Evolutionary conservation across 1,139 yeast species (phyloP).

Genomic region (Kodamaea ohmeri): DNA sequence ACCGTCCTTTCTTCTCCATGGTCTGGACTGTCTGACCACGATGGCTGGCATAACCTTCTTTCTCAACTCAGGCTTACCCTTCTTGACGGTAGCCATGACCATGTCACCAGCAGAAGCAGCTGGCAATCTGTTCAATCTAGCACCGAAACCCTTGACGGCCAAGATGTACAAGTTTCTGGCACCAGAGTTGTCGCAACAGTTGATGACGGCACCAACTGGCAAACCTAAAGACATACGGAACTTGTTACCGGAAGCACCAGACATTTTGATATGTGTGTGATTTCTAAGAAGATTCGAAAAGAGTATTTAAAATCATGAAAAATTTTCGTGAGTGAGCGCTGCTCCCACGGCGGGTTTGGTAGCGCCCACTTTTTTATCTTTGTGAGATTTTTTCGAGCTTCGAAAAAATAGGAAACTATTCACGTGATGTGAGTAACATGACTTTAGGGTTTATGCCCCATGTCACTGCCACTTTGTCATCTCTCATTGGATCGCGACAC

Average conservation of each 20-base stretch:
- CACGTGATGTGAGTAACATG: slow-evolving; percentile 1
- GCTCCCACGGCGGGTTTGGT: background rate
- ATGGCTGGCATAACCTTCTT: slow-evolving; percentile 99
- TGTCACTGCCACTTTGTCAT: background rate
- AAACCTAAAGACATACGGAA: slow-evolving; percentile 99
- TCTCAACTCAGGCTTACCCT: slow-evolving; percentile 99
- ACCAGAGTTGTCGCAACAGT: slow-evolving; percentile 99
- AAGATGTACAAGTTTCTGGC: slow-evolving; percentile 99
- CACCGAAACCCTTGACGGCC: slow-evolving; percentile 99
- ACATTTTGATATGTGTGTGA: slow-evolving; percentile 44
- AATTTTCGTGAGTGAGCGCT: slow-evolving; percentile 10
- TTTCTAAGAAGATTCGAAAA: slow-evolving; percentile 10
- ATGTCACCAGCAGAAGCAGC: slow-evolving; percentile 99
- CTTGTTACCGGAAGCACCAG: slow-evolving; percentile 99
- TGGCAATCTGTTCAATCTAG: slow-evolving; percentile 99
- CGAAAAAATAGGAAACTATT: background rate
- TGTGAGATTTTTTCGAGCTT: background rate
- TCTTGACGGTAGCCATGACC: slow-evolving; percentile 99
- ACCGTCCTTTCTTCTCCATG: slow-evolving; percentile 99
- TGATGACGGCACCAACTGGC: slow-evolving; percentile 99
- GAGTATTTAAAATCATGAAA: slow-evolving; percentile 9
- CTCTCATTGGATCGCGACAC: background rate
- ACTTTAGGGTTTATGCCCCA: slow-evolving; percentile 3
- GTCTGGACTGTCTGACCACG: slow-evolving; percentile 98
- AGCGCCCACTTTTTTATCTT: slow-evolving; percentile 1